Evolutionary conservation across 2,329 filamentous ascomycete genomes (phyloP).

Genomic region (Ophiostoma quercus): DNA sequence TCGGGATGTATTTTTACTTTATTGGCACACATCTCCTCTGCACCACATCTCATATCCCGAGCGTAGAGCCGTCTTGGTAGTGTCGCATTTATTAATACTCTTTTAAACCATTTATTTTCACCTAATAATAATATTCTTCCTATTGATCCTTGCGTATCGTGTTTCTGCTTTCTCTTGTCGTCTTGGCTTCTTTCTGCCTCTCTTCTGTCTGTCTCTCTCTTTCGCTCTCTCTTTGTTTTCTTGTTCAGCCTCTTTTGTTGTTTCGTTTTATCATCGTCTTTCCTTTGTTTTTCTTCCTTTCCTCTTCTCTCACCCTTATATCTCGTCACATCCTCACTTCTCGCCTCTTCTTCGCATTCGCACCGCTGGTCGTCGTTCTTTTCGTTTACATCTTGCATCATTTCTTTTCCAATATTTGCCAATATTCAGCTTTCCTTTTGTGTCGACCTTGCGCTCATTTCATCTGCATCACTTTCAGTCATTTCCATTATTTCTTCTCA

Average conservation of each 20-base stretch:
- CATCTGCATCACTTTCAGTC: background rate
- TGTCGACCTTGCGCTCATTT: background rate
- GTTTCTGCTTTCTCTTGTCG: constrained; percentile 5
- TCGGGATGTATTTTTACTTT: constrained; percentile 3
- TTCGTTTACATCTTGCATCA: background rate
- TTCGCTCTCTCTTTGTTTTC: background rate
- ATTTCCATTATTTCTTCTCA: background rate
- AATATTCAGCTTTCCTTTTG: background rate
- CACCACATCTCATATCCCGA: background rate
- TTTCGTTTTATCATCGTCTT: background rate
- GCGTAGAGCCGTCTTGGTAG: background rate
- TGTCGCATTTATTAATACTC: constrained; percentile 9
- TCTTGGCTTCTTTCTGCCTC: background rate
- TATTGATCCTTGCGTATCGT: constrained; percentile 2
- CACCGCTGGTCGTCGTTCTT: constrained; percentile 18
- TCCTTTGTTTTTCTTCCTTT: background rate
- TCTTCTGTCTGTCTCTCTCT: background rate
- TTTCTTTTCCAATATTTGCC: background rate
- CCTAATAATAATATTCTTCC: background rate
- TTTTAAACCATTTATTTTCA: background rate
- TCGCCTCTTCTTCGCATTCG: background rate
- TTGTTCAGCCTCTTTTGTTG: constrained; percentile 6
- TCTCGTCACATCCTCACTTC: background rate
- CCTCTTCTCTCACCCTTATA: background rate
- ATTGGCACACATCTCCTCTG: background rate